Percentiles rank a stretch among this genome's conserved stretches.
Conservation (phyloP, 768 basidiomycete genomes). For the Pisolithus microcarpus region DNA sequence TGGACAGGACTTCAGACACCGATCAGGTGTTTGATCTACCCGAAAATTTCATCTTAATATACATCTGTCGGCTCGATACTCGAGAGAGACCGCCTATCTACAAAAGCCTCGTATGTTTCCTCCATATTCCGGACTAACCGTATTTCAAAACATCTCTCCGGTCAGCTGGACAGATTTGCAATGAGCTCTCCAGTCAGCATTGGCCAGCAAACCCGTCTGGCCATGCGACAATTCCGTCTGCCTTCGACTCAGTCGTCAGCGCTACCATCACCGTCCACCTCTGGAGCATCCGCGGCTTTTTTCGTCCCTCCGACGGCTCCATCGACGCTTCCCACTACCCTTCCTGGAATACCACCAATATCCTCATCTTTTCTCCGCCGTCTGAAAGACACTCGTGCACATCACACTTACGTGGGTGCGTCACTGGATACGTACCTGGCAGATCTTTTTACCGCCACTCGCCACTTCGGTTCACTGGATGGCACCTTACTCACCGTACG, state of each 20-base stretch:
- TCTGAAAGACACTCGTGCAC: slow-evolving; percentile 22
- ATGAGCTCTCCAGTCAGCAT: slow-evolving; percentile 62
- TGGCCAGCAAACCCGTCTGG: slow-evolving; percentile 31
- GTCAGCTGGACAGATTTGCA: slow-evolving; percentile 69
- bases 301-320: slow-evolving; percentile 18
- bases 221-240: slow-evolving; percentile 28
- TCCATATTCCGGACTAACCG: background rate
- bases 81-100: slow-evolving; percentile 61
- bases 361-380: slow-evolving; percentile 23
- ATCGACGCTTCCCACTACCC: slow-evolving; percentile 18
- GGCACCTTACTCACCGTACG: slow-evolving; percentile 57
- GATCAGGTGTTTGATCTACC: slow-evolving; percentile 37
- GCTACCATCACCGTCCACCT: slow-evolving; percentile 22
- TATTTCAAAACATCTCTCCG: slow-evolving; percentile 6
- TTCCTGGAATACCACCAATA: slow-evolving; percentile 22
- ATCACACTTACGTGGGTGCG: slow-evolving; percentile 41
- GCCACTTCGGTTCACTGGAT: slow-evolving; percentile 65
- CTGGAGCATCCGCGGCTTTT: slow-evolving; percentile 23
- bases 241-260: slow-evolving; percentile 23
- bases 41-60: slow-evolving; percentile 63
- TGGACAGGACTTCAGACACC: slow-evolving; percentile 9
- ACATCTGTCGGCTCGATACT: slow-evolving; percentile 60
- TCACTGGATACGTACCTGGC: slow-evolving; percentile 56
- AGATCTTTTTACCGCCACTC: slow-evolving; percentile 67
- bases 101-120: slow-evolving; percentile 50